Base-by-base conservation (phyloP, 129 eudicot genomes). In the Escallonia herrerae region DNA sequence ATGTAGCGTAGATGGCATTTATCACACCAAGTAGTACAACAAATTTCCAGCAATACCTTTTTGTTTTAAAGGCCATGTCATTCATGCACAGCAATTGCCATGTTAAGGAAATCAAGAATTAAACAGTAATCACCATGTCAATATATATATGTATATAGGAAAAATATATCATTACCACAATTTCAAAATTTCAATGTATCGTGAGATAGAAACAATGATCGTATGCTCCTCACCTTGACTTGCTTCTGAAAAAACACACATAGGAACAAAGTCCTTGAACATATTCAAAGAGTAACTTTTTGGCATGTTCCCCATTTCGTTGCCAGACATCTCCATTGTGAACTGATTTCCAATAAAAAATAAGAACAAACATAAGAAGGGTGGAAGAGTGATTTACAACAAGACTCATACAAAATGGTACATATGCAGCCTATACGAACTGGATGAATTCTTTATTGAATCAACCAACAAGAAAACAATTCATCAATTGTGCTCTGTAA, bases 241-340 rank as follows among this genome's bases (percentile, higher is more conserved):
- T 41, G 79, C 53, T 77, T 90, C 97, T 1, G 97, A 90, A 74
- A 90, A 86, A 66, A 90, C 68, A 56, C 66, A 66, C 95, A 90
- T 86, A 7, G 97, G 97, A 73, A 90, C 97, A 72, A 90, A 83
- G 76, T 90, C 97, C 62, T 79, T 81, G 58, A 77, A 90, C 97
- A 90, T 90, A 58, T 90, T 86, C 62, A 90, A 72, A 2, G 91
- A 81, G 75, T 86, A 90, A 74, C 86, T 90, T 65, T 79, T 83
- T 2, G 97, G 97, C 79, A 83, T 70, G 48, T 83, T 65, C 12
- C 65, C 91, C 52, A 50, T 46, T 33, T 83, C 88, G 61, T 77
- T 63, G 13, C 79, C 82, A 69, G 79, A 84, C 97, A 90, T 86
- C 79, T 86, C 97, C 97, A 90, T 90, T 7, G 84, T 79, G 48